A percentile compares a stretch with the other conserved stretches of the same genome.
These are phyloP conservation scores for Solanum appendiculatum DNA, from an alignment of 257 asterid species.

Conservation along the genomic window DNA sequence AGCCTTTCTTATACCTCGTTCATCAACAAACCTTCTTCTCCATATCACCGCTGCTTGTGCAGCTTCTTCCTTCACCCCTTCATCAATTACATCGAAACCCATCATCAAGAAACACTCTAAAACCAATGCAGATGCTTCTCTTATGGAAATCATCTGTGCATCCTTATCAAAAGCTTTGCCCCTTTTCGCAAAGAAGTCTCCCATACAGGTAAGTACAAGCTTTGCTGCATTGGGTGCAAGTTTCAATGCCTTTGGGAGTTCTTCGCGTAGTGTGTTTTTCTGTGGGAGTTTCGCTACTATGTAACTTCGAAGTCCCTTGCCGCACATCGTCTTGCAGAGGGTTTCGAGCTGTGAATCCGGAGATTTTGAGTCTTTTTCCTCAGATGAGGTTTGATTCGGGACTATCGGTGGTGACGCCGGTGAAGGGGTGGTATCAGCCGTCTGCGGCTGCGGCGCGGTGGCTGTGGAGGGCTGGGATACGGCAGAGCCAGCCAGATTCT, in stretches of 20 bases:
- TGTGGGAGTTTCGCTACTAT: background rate
- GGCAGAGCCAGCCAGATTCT: background rate
- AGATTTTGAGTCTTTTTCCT: background rate
- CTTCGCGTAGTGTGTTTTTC: background rate
- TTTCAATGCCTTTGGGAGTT: background rate
- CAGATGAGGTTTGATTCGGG: background rate
- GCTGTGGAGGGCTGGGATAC: background rate
- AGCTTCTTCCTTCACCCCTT: constrained; percentile 46
- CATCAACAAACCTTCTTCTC: constrained; percentile 61
- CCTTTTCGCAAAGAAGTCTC: background rate
- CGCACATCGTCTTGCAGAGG: background rate
- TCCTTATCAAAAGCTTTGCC: background rate
- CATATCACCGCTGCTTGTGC: constrained; percentile 49
- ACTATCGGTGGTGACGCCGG: background rate
- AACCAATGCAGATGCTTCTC: constrained; percentile 61
- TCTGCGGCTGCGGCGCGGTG: background rate
- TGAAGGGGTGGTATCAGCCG: background rate
- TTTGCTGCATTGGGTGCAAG: background rate
- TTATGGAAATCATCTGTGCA: constrained; percentile 7
- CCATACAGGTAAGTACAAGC: background rate
- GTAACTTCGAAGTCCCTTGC: background rate
- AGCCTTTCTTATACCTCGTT: constrained; percentile 62
- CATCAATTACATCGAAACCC: constrained; percentile 26
- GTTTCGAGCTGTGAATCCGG: background rate
- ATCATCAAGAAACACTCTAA: constrained; percentile 68